Evolutionary conservation across 2,329 filamentous ascomycete species (phyloP), one percentile per base, ranked within the genome.

Genomic region (Arthroderma sp.): DNA sequence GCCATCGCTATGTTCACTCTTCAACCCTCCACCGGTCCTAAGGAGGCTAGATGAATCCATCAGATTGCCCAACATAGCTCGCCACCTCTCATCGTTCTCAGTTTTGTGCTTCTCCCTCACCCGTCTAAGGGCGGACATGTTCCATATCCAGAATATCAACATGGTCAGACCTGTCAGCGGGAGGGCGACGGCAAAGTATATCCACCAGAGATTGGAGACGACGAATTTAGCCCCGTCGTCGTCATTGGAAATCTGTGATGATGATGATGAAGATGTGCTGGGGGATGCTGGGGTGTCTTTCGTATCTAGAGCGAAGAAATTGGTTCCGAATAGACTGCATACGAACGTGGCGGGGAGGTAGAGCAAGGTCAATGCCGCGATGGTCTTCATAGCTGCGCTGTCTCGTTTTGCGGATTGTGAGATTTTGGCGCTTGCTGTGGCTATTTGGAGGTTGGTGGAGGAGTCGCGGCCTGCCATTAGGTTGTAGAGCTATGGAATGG

Each of bases 351-450:
- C 49, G 1, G 54, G 53, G 11, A 56, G 46, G 41, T 51, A 55
- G 36, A 55, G 43, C 42, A 55, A 42, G n/a, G 54, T 55, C 28
- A 55, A 40, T 3, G 29, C 46, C 3, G 54, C 50, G 42, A 53
- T 52, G n/a, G 52, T 54, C 36, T 56, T 55, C 54, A 57, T 54
- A 1, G 53, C 52, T 5, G 45, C 44, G 39, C 53, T 56, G 40
- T 56, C 54, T 34, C 51, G 52, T 28, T 47, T 48, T 4, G 53
- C 43, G 36, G 51, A 50, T 5, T 47, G 43, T 9, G 51, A 53
- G 4, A 49, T 34, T 11, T 42, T 33, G 32, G 15, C 27, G 15
- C 15, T 22, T 22, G 6, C 39, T 29, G 29, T 27, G 5, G 47
- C 47, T 30, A 55, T 55, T 5, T 45, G 46, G 6, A 54, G 42